Conservation (phyloP, 129 eudicot genomes). For the Silybum marianum region DNA sequence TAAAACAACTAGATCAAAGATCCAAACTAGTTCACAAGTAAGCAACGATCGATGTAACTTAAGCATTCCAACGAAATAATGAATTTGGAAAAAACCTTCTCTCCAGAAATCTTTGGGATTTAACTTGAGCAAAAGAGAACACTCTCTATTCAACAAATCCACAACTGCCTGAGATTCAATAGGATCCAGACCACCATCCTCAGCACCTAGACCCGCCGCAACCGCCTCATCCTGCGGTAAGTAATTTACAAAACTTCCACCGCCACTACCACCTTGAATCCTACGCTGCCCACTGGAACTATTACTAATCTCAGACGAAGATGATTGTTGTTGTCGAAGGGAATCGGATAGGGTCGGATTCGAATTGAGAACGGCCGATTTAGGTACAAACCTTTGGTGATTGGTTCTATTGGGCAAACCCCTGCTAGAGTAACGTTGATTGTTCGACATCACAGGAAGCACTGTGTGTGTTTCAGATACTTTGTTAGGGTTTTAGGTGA, state of each 20-base stretch:
- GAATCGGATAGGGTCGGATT: conserved; percentile 60
- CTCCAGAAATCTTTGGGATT: conserved; percentile 79
- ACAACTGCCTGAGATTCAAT: conserved; percentile 85
- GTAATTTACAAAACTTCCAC: conserved; percentile 67
- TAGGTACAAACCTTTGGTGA: conserved; percentile 28
- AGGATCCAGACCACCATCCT: conserved; percentile 91
- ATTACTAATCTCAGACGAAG: conserved; percentile 22
- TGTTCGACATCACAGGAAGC: conserved; percentile 24
- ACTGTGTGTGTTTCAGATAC: conserved; percentile 3
- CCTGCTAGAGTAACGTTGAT: conserved; percentile 25
- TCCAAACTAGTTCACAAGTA: not conserved
- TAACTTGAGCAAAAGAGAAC: conserved; percentile 70
- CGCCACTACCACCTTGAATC: conserved; percentile 32
- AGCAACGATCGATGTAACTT: not conserved
- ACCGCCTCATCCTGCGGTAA: conserved; percentile 99
- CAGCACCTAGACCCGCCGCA: conserved; percentile 80
- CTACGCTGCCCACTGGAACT: conserved; percentile 29
- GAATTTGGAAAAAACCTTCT: conserved; percentile 47
- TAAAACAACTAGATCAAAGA: not conserved
- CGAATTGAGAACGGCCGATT: conserved; percentile 19
- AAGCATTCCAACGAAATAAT: not conserved
- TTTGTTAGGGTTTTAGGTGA: conserved; percentile 31
- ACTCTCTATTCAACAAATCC: conserved; percentile 73
- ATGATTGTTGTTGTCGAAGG: conserved; percentile 39
- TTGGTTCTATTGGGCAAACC: conserved; percentile 26